Conservation (phyloP, 148 eudicot species). For the Amaranthus palmeri region DNA sequence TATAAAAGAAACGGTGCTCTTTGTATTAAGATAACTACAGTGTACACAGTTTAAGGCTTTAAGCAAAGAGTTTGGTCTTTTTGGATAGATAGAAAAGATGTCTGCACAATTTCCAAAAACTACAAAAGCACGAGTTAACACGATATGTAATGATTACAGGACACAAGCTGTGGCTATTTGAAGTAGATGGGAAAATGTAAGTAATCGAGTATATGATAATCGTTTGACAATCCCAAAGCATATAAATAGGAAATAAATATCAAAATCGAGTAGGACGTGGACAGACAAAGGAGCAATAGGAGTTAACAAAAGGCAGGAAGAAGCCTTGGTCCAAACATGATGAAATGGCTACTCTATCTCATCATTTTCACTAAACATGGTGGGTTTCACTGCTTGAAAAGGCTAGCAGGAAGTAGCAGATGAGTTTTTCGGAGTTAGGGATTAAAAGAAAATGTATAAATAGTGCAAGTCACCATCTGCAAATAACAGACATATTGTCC, state of each 20-base stretch:
- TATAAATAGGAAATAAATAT: slow-evolving; percentile 17
- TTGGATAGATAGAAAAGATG: slow-evolving; percentile 8
- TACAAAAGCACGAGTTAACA: slow-evolving; percentile 7
- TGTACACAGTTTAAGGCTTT: too few species aligned
- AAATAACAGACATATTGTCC: too few species aligned
- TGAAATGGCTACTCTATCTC: not conserved
- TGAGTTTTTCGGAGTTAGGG: not conserved
- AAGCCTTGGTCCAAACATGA: not conserved
- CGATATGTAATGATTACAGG: not conserved
- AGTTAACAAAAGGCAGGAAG: slow-evolving; percentile 3
- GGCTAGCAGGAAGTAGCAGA: not conserved
- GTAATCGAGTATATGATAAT: slow-evolving; percentile 13
- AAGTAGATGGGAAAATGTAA: slow-evolving; percentile 2
- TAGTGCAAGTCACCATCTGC: too few species aligned
- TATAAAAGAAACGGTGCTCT: too few species aligned
- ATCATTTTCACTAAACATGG: not conserved
- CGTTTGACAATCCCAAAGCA: slow-evolving; percentile 24
- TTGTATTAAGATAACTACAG: not conserved
- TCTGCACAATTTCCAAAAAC: slow-evolving; percentile 16
- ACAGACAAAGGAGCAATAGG: slow-evolving; percentile 7
- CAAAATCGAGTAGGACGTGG: slow-evolving; percentile 2
- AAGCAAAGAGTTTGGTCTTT: not conserved
- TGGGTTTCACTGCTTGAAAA: not conserved
- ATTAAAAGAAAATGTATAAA: too few species aligned
- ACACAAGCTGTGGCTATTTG: not conserved